Evolutionary conservation across 192 early-diverging fungal species (phyloP), one percentile per base, ranked within the genome.

Genomic region (Linnemannia schmuckeri): DNA sequence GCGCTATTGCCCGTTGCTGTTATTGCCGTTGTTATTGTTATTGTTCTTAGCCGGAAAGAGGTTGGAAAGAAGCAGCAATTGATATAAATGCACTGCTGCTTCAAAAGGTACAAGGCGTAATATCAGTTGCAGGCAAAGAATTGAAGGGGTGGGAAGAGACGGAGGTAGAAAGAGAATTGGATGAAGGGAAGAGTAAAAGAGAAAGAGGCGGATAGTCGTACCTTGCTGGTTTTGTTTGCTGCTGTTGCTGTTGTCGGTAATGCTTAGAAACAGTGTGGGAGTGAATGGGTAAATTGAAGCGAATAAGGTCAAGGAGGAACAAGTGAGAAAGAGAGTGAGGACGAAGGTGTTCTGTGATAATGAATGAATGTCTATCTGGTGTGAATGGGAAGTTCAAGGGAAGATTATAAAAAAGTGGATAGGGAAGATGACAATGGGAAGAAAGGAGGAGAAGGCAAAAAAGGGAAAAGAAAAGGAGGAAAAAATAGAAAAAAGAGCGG

Each of bases 341-440:
- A 75, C 54, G 54, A 57, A 27, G 57, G n/a, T 63, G 27, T 63
- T 63, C 57, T 63, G 27, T 4, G n/a, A 66, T 33, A 33, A 27
- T 57, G 55, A 61, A 69, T 81, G 63, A 75, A 75, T 81, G 66
- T 75, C 68, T 82, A 76, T 69, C 27, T 57, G 15, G 75, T 27
- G 66, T 30, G 42, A 38, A 70, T 82, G 69, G 74, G 74, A 76
- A 71, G 66, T 54, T n/a, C 2, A 46, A 41, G 46, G 40, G 20
- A 52, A n/a, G 70, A 27, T n/a, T 9, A 55, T 12, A 66, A 24
- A 15, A 38, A 49, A 44, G 27, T 15, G 68, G 46, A 33, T 0
- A 46, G 30, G 42, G 57, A 37, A 42, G 41, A 70, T 33, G 38
- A 18, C 24, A 27, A 63, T 24, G 20, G 38, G 49, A 44, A 68